Base-by-base conservation (phyloP, 306 rosid genomes). In the Castanopsis chinensis region DNA sequence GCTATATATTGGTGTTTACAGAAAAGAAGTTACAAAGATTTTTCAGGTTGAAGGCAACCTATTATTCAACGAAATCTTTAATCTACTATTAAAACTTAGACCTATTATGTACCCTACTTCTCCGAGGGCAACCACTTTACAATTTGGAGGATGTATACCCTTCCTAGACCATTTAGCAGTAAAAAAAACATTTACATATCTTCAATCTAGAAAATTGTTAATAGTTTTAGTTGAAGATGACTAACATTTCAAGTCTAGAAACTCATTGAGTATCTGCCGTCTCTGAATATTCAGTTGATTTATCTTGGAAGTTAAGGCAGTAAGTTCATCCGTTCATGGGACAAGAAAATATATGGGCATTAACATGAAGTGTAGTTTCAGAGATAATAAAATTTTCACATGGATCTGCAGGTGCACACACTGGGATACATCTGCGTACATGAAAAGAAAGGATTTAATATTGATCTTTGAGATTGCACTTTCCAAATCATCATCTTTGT, bases 201-300 rank as follows among this genome's bases (percentile, higher is more conserved):
- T 75, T 18, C 52, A 43, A 21, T 57, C 55, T 37, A 65, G 30
- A 59, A 23, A 59, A 49, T 49, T 11, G 13, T 18, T 2, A 28
- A 23, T 18, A 21, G 43, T 20, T 43, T 60, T 2, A 25, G 37
- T 60, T 32, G 52, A 58, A 67, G 35, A 67, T 57, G 77, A 49
- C 85, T 72, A 76, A 77, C 87, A 85, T 84, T 82, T 84, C 82
- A 84, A 73, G 75, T 84, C 82, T 57, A 84, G 77, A 59, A 80
- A 68, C 54, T 84, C 82, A 67, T 80, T 84, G n/a, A 80, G 74
- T 74, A 84, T 69, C 79, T 67, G 72, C 73, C 75, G 77, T 84
- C 82, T 78, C 64, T 59, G 82, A 45, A 43, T 59, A 83, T 80
- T 84, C 67, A 84, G 28, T 72, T 76, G 80, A 73, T 57, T 58